A percentile compares a stretch with the other conserved stretches of the same genome.
Conservation (phyloP, 2,329 filamentous ascomycete species). For the Penicillium sp. region DNA sequence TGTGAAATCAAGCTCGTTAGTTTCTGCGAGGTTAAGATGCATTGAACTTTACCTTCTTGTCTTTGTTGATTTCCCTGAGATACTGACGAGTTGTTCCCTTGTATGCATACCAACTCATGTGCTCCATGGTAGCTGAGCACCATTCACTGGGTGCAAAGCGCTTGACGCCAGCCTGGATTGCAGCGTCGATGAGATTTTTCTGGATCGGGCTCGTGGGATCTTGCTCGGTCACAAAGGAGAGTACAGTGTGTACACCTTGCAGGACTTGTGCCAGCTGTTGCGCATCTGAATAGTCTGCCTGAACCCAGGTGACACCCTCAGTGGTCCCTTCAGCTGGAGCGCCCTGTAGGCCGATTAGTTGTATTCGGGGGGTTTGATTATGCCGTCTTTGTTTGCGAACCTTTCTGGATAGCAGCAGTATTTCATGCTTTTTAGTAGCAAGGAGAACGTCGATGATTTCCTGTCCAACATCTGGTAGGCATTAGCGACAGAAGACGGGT, state of each 20-base stretch:
- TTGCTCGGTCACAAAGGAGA: conserved; percentile 50
- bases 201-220: conserved; percentile 22
- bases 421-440: conserved; percentile 52
- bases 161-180: conserved; percentile 41
- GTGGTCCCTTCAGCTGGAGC: conserved; percentile 5
- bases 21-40: too few relatives aligned
- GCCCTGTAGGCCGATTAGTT: conserved; percentile 19
- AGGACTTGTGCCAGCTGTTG: conserved; percentile 41
- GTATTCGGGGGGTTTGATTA: not conserved
- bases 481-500: not conserved
- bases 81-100: conserved; percentile 56
- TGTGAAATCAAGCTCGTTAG: not conserved
- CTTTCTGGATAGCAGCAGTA: conserved; percentile 53
- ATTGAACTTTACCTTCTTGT: conserved; percentile 38
- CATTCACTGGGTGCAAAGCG: conserved; percentile 45
- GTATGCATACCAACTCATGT: conserved; percentile 51
- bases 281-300: conserved; percentile 49
- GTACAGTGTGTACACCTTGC: conserved; percentile 52
- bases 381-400: conserved; percentile 25
- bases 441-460: conserved; percentile 55
- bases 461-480: conserved; percentile 52
- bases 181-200: conserved; percentile 44
- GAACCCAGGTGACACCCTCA: conserved; percentile 31
- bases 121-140: conserved; percentile 26
- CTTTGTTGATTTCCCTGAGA: conserved; percentile 52